Conservation (phyloP, 1,139 yeast genomes). For the Pichia cactophila region DNA sequence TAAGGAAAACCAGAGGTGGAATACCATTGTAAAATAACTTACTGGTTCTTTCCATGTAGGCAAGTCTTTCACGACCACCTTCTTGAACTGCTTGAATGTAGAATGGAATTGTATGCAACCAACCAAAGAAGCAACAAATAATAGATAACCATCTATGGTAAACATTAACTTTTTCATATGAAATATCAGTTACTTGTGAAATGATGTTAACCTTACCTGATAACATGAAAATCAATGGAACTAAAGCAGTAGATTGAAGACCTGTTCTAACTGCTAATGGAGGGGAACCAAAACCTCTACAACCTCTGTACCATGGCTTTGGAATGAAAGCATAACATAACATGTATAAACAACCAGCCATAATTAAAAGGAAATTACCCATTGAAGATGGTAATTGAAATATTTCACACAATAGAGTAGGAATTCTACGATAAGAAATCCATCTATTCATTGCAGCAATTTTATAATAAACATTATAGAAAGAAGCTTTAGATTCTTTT, state of each 20-base stretch:
- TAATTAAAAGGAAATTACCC: conserved; percentile 39
- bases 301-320: conserved; percentile 48
- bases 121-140: conserved; percentile 38
- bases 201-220: conserved; percentile 49
- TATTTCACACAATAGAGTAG: conserved; percentile 30
- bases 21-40: conserved; percentile 29
- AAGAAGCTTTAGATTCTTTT: conserved; percentile 8
- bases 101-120: conserved; percentile 52
- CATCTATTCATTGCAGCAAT: conserved; percentile 36
- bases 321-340: conserved; percentile 42
- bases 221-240: conserved; percentile 44
- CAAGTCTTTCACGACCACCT: conserved; percentile 36
- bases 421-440: conserved; percentile 44
- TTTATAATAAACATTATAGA: conserved; percentile 17
- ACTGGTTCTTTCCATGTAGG: conserved; percentile 14
- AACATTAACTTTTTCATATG: conserved; percentile 48
- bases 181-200: conserved; percentile 44
- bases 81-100: conserved; percentile 39
- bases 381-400: conserved; percentile 47
- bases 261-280: conserved; percentile 55
- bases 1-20: conserved; percentile 40
- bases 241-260: conserved; percentile 43
- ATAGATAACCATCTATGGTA: conserved; percentile 42
- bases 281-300: conserved; percentile 56
- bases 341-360: conserved; percentile 38